phyloP scores from a whole-genome alignment of 805 yeast genomes.

The Komagataella mondaviorum region DNA sequence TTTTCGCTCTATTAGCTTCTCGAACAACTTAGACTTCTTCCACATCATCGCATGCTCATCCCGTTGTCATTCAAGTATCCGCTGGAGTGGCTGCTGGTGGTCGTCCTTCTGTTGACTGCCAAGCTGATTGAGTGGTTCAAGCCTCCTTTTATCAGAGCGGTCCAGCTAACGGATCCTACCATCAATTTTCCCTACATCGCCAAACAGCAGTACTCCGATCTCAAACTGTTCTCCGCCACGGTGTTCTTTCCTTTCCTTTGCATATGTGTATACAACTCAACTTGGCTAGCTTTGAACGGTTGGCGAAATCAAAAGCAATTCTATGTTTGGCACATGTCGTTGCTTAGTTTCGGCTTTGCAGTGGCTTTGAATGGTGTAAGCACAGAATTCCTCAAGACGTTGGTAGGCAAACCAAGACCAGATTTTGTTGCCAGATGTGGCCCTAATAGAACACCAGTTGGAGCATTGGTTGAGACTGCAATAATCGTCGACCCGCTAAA shows the following conservation, averaged over 20 bases:
- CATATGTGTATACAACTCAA: constrained; percentile 13
- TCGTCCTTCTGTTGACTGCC: constrained; percentile 3
- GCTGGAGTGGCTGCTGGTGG: constrained; percentile 6
- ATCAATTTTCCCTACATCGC: constrained; percentile 35
- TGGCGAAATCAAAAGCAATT: constrained; percentile 20
- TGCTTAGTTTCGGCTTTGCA: constrained; percentile 22
- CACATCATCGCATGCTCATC: neutral
- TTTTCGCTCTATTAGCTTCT: neutral
- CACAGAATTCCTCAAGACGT: constrained; percentile 63
- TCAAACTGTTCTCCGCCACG: constrained; percentile 17
- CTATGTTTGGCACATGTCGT: constrained; percentile 23
- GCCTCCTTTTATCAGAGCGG: constrained; percentile 32
- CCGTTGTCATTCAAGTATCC: constrained; percentile 2
- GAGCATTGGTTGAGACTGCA: neutral
- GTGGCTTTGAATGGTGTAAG: constrained; percentile 34
- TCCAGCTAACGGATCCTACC: constrained; percentile 24
- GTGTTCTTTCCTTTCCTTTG: constrained; percentile 23
- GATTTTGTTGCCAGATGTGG: constrained; percentile 78
- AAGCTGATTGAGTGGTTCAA: constrained; percentile 12
- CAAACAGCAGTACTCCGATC: constrained; percentile 20
- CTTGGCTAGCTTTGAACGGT: constrained; percentile 13
- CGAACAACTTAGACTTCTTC: neutral
- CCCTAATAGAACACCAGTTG: constrained; percentile 25
- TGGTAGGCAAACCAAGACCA: constrained; percentile 81
- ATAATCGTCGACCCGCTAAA: constrained; percentile 14